Evolutionary conservation across 805 yeast species (phyloP).

Genomic region (Metschnikowia similis): DNA sequence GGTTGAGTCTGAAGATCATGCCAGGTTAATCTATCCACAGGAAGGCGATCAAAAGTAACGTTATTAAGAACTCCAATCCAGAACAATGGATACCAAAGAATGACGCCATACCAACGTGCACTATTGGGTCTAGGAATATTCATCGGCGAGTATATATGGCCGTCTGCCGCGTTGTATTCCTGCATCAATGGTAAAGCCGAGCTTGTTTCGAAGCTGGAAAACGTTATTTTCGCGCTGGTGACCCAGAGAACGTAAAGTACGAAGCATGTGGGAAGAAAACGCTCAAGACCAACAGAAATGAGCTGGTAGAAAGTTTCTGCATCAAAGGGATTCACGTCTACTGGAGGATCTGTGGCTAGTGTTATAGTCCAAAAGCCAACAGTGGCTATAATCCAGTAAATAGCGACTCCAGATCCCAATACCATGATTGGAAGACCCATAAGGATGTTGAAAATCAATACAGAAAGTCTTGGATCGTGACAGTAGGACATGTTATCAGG

Average conservation of each 20-base stretch:
- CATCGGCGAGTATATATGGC: background rate
- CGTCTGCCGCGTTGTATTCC: background rate
- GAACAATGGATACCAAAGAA: slow-evolving; percentile 73
- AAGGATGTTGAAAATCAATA: slow-evolving; percentile 55
- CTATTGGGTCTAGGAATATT: slow-evolving; percentile 1
- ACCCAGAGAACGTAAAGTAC: slow-evolving; percentile 69
- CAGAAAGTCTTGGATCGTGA: slow-evolving; percentile 59
- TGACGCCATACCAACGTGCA: background rate
- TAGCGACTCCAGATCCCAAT: slow-evolving; percentile 38
- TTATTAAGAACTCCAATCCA: slow-evolving; percentile 86
- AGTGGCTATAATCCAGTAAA: slow-evolving; percentile 55
- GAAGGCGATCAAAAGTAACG: slow-evolving; percentile 81
- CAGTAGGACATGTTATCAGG: slow-evolving; percentile 45
- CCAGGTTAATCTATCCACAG: slow-evolving; percentile 77
- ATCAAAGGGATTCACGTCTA: slow-evolving; percentile 49
- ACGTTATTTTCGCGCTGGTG: slow-evolving; percentile 47
- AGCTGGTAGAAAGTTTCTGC: slow-evolving; percentile 54
- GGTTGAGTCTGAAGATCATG: slow-evolving; percentile 70
- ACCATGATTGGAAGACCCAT: slow-evolving; percentile 62
- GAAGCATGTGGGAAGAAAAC: slow-evolving; percentile 72
- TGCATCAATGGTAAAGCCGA: background rate
- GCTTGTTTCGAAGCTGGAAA: slow-evolving; percentile 17
- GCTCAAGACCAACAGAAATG: slow-evolving; percentile 64
- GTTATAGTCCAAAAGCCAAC: slow-evolving; percentile 84
- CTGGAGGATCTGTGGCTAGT: slow-evolving; percentile 77